Conservation (phyloP, 2,329 filamentous ascomycete genomes). For the Diplodia mutila region DNA sequence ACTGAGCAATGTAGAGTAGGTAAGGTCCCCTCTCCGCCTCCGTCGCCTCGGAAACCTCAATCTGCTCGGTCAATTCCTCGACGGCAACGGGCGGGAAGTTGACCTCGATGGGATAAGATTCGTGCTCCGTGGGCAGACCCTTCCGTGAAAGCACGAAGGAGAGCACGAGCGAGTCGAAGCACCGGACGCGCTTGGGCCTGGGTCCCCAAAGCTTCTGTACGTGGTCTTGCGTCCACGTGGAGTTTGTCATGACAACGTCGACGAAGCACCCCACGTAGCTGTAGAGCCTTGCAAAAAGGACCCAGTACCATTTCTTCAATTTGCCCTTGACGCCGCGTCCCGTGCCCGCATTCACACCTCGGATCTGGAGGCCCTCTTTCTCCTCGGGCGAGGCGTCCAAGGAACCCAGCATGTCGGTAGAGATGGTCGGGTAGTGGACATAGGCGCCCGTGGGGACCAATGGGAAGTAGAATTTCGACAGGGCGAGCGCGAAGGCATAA, state of each 20-base stretch:
- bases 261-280: conserved; percentile 79
- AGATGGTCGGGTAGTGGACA: conserved; percentile 97
- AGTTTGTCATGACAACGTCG: conserved; percentile 97
- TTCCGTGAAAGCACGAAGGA: conserved; percentile 17
- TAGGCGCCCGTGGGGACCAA: conserved; percentile 85
- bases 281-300: conserved; percentile 80
- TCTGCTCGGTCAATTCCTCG: conserved; percentile 73
- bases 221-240: conserved; percentile 86
- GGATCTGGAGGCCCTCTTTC: conserved; percentile 15
- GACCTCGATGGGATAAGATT: conserved; percentile 59
- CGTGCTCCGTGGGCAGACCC: conserved; percentile 20
- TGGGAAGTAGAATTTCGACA: conserved; percentile 81
- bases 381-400: conserved; percentile 61
- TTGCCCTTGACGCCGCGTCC: conserved; percentile 72
- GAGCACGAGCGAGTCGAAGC: conserved; percentile 24
- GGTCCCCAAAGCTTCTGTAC: conserved; percentile 50
- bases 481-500: conserved; percentile 85
- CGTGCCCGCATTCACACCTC: conserved; percentile 79
- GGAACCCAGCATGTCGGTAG: conserved; percentile 92
- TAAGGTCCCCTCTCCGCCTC: conserved; percentile 71
- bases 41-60: conserved; percentile 70
- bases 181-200: conserved; percentile 9
- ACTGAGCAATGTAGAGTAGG: conserved; percentile 93
- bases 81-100: conserved; percentile 95
- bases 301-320: conserved; percentile 83